Evolutionary conservation across 2,329 filamentous ascomycete species (phyloP).

Genomic region (Penicillium griseofulvum): DNA sequence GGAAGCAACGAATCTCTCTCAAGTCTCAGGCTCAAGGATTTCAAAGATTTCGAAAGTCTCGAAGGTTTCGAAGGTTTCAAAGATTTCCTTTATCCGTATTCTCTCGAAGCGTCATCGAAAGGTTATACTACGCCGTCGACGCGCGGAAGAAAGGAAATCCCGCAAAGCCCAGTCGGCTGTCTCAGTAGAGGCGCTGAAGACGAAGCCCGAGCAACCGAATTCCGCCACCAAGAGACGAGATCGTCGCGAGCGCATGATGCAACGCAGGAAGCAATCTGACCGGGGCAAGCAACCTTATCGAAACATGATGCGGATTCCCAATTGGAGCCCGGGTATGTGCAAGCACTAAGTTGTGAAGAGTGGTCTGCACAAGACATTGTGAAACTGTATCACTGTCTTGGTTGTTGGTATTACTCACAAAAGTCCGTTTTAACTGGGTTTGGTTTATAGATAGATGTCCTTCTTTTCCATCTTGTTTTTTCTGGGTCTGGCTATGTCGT

Average conservation of each 20-base stretch:
- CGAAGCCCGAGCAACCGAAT: conserved; percentile 29
- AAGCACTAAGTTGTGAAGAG: conserved; percentile 5
- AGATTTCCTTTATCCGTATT: background rate
- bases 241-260: conserved; percentile 38
- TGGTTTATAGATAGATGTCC: background rate
- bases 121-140: conserved; percentile 6
- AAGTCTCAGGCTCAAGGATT: background rate
- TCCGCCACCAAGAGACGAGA: conserved; percentile 35
- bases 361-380: background rate
- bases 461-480: background rate
- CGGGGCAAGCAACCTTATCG: conserved; percentile 15
- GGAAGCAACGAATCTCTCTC: background rate
- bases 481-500: background rate
- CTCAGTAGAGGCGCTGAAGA: background rate
- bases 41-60: background rate
- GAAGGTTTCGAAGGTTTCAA: background rate
- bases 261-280: conserved; percentile 13
- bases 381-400: background rate
- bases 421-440: background rate
- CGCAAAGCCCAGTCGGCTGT: background rate
- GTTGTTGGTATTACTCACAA: background rate
- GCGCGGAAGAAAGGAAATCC: conserved; percentile 1
- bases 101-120: background rate
- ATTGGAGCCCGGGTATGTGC: conserved; percentile 9
- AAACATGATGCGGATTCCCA: conserved; percentile 21